Evolutionary conservation across 2,329 filamentous ascomycete species (phyloP).

Genomic region (Fusarium sp.): DNA sequence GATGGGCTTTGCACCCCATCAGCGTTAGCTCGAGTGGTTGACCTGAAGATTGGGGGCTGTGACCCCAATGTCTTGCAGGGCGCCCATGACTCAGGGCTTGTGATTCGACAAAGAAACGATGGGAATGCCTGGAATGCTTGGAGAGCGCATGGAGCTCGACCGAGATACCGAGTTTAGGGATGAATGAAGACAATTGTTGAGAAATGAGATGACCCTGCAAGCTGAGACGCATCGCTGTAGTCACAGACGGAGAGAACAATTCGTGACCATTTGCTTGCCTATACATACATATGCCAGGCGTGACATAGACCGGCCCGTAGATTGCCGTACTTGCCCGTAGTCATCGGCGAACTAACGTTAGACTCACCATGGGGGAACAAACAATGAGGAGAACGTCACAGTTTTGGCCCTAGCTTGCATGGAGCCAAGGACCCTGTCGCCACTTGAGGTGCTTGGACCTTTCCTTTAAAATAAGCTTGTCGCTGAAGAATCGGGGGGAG

Average conservation of each 20-base stretch:
- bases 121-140: constrained; percentile 3
- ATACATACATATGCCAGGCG: neutral
- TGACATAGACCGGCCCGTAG: neutral
- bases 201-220: neutral
- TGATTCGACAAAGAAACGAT: neutral
- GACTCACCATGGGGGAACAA: neutral
- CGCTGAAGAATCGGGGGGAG: constrained; percentile 13
- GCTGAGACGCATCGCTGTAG: neutral
- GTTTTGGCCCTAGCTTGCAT: neutral
- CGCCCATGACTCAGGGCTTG: neutral
- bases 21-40: neutral
- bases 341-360: neutral
- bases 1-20: neutral
- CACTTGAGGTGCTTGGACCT: neutral
- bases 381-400: constrained; percentile 1
- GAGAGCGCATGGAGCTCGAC: constrained; percentile 8
- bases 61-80: constrained; percentile 23
- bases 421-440: constrained; percentile 8
- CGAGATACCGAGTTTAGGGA: constrained; percentile 18
- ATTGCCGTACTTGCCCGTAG: neutral
- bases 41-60: constrained; percentile 16
- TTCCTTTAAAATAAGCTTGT: constrained; percentile 25
- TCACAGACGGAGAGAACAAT: neutral
- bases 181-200: neutral
- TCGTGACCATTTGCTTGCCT: neutral